Base-by-base conservation (phyloP, 2,329 filamentous ascomycete species). In the Penicillium sp. region DNA sequence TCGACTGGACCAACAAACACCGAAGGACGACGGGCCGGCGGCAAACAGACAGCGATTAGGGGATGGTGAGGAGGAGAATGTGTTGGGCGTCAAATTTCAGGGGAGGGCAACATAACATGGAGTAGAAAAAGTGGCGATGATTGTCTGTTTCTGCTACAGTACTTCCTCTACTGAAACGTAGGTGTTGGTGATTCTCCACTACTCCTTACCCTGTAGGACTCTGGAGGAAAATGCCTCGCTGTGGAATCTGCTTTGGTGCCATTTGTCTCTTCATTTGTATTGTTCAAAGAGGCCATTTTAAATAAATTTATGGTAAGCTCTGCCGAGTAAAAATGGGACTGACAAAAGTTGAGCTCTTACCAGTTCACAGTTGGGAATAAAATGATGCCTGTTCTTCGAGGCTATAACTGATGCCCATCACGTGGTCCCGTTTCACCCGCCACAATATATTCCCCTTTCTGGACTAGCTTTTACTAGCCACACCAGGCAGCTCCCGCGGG, bases 1-100 rank as follows among this genome's bases (percentile, higher is more conserved):
- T 68, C 59, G 63, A 68, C 58, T 67, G 52, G 56, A 57, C 63
- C 61, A 68, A 68, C 63, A 58, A 62, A 19, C 19, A 60, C 59
- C 57, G 22, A 61, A 59, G 52, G 48, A 56, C 62, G 52, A 33
- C 55, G 38, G 59, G 59, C 64, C 56, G 67, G 67, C 67, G 67
- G 53, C 63, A 67, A 69, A 60, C 30, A 46, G 25, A 52, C 7
- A 33, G 43, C 6, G 22, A 37, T 33, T 16, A 43, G 11, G n/a
- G 35, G 22, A 4, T 4, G 19, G 38, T 30, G 33, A 48, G 57
- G 33, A 2, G 30, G 30, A 11, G 30, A 33, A 43, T 22, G 13
- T 14, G 38, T 56, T 25, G 58, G 54, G 60, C 43, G 49, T 53
- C 26, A 6, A 28, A 22, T 4, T 30, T 54, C 57, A 52, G 56